Evolutionary conservation across 805 yeast genomes (phyloP).

Genomic region (Jamesozyma gamospora): DNA sequence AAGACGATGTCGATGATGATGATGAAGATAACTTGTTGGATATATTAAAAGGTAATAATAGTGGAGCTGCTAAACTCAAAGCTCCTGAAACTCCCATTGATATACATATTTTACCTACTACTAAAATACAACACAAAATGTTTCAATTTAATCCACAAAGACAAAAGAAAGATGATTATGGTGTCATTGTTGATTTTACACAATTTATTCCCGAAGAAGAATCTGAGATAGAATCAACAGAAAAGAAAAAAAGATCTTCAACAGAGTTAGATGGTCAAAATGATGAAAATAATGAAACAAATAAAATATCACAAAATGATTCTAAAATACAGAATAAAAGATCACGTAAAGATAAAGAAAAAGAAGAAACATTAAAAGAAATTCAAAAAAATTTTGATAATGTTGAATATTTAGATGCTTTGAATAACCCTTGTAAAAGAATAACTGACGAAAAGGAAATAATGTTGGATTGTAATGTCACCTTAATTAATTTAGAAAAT

Average conservation of each 20-base stretch:
- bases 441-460: slow-evolving; percentile 29
- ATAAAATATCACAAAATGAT: too few relatives aligned
- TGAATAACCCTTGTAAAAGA: slow-evolving; percentile 43
- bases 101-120: slow-evolving; percentile 14
- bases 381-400: slow-evolving; percentile 41
- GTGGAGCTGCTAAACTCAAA: slow-evolving; percentile 1
- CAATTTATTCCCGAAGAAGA: slow-evolving; percentile 44
- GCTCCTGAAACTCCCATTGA: slow-evolving; percentile 23
- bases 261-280: slow-evolving; percentile 5
- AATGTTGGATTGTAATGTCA: slow-evolving; percentile 55
- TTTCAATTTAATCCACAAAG: slow-evolving; percentile 63
- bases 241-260: slow-evolving; percentile 1
- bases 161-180: slow-evolving; percentile 75
- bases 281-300: not conserved
- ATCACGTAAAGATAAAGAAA: slow-evolving; percentile 25
- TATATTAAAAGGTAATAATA: slow-evolving; percentile 4
- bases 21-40: slow-evolving; percentile 19
- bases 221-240: slow-evolving; percentile 16
- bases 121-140: slow-evolving; percentile 40
- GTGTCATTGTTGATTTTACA: slow-evolving; percentile 58
- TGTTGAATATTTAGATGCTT: slow-evolving; percentile 39
- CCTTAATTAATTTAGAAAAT: slow-evolving; percentile 75
- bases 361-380: slow-evolving; percentile 21
- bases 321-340: slow-evolving; percentile 12
- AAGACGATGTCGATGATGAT: slow-evolving; percentile 17